Evolutionary conservation across 2,329 filamentous ascomycete genomes (phyloP), one percentile per base, ranked within the genome.

Genomic region (Trichoderma aggressivum): DNA sequence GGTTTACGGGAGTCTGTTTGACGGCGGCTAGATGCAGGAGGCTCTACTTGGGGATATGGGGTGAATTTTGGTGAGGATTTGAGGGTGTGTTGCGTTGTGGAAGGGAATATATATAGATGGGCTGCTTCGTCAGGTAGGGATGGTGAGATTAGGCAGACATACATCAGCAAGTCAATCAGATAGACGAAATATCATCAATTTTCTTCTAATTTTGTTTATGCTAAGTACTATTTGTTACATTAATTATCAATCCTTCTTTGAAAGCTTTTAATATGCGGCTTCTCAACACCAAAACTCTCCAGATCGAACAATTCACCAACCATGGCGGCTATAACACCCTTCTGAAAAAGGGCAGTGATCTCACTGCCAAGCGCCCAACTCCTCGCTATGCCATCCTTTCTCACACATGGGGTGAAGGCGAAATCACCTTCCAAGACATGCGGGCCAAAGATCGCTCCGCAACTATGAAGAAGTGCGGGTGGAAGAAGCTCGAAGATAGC

Each of bases 311-410:
- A 30, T 67, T 67, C 16, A 56, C 43, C 34, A 63, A 63, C 26
- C 39, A 53, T 53, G 61, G 61, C 2, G 59, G 59, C n/a, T 62
- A 62, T 7, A 43, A 62, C 34, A 60, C 34, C 1, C 32, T 62
- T 7, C 14, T 60, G 21, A 60, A 60, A 36, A 60, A 36, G 12
- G 56, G 56, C 1, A 26, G n/a, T 7, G 56, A 60, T 1, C 56
- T 60, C 32, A 32, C 4, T 39, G 32, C 2, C 58, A 61, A 26
- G 14, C 58, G 32, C 7, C 14, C 60, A n/a, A 47, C 36, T 18
- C 59, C 60, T 11, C 60, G 60, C 0, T 80, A 79, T 30, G 78
- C 76, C 32, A 79, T 79, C 43, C 75, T 80, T 7, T 79, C 78
- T 0, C 78, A 80, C 55, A 79, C 77, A 4, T 79, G 78, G 78